These are phyloP conservation scores for Dunaliella primolecta DNA, from an alignment of 139 green algal species.

Conservation along the genomic window DNA sequence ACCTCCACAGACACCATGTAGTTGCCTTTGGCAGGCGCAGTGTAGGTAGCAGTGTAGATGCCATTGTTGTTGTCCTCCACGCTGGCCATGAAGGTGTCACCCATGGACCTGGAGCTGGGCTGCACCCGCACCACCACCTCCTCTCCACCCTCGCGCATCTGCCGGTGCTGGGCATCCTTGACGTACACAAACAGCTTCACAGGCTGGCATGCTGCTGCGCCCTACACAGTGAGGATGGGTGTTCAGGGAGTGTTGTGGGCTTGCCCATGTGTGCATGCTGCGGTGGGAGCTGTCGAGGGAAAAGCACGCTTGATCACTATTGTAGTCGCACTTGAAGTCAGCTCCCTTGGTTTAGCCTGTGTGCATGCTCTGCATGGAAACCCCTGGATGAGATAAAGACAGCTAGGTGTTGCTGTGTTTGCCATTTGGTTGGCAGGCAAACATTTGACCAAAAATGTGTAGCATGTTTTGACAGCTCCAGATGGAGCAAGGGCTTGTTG, in stretches of 20 bases:
- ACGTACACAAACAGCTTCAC: slow-evolving; percentile 38
- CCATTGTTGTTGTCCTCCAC: slow-evolving; percentile 78
- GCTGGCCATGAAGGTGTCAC: not conserved
- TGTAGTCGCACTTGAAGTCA: too few species aligned
- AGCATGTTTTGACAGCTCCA: too few species aligned
- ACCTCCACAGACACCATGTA: slow-evolving; percentile 74
- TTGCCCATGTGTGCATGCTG: not conserved
- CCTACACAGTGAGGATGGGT: slow-evolving; percentile 1
- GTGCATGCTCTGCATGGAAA: too few species aligned
- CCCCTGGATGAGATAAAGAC: too few species aligned
- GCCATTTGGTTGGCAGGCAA: too few species aligned
- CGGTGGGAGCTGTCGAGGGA: too few species aligned
- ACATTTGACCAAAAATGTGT: too few species aligned
- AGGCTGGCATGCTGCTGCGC: slow-evolving; percentile 17
- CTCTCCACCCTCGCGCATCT: slow-evolving; percentile 36
- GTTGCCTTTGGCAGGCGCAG: slow-evolving; percentile 64
- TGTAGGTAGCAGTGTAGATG: slow-evolving; percentile 81
- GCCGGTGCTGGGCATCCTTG: slow-evolving; percentile 29
- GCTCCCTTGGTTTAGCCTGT: too few species aligned
- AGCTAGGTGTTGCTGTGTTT: too few species aligned
- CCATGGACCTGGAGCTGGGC: slow-evolving; percentile 13
- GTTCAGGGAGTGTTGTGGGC: not conserved
- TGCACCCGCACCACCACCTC: slow-evolving; percentile 39
- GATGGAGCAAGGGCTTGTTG: too few species aligned
- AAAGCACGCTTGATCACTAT: too few species aligned